Evolutionary conservation across 805 yeast species (phyloP).

Genomic region (Cyberlindnera americana): DNA sequence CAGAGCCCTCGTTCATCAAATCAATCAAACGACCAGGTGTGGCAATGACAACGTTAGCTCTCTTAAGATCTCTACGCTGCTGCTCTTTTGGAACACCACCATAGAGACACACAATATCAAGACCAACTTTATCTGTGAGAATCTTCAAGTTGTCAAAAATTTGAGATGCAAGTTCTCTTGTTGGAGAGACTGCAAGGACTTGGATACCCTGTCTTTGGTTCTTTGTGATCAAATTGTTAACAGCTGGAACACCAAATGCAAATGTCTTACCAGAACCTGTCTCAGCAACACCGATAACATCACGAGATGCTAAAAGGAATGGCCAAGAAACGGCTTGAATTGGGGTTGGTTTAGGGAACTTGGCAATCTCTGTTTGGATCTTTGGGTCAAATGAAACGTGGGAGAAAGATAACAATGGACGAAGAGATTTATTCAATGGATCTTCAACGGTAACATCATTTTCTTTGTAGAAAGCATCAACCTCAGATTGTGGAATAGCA

Average conservation of each 20-base stretch:
- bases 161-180: conserved; percentile 96
- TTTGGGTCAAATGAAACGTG: conserved; percentile 54
- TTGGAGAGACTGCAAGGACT: conserved; percentile 89
- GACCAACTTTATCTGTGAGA: conserved; percentile 55
- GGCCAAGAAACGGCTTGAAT: conserved; percentile 97
- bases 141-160: conserved; percentile 75
- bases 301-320: conserved; percentile 68
- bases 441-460: conserved; percentile 84
- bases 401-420: conserved; percentile 69
- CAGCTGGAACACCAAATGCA: conserved; percentile 98
- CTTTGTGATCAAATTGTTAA: conserved; percentile 52
- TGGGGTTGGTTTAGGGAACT: conserved; percentile 90
- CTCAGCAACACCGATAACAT: conserved; percentile 96
- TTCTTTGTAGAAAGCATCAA: conserved; percentile 57
- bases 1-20: conserved; percentile 82
- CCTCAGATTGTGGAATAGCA: conserved; percentile 46
- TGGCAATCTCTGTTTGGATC: conserved; percentile 57
- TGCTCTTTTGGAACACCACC: conserved; percentile 98
- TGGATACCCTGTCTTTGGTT: conserved; percentile 46
- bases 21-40: conserved; percentile 98
- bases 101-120: conserved; percentile 80
- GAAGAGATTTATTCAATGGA: conserved; percentile 44
- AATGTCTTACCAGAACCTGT: conserved; percentile 98
- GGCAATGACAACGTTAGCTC: conserved; percentile 81
- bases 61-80: conserved; percentile 67